Conservation (phyloP, 2,329 filamentous ascomycete genomes). For the Neocucurbitaria cava region DNA sequence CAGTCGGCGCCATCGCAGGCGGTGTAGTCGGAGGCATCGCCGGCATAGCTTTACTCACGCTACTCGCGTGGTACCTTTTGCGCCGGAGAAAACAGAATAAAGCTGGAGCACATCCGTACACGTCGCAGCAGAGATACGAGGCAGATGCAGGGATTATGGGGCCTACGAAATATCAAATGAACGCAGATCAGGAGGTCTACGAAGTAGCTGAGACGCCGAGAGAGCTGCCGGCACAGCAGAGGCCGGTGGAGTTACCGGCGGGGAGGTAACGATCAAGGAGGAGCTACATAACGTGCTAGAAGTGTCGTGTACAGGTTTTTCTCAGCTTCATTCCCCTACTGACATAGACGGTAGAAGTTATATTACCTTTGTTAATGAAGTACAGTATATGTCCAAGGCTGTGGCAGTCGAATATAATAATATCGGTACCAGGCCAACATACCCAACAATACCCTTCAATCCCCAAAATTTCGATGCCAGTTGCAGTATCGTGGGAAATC, state of each 20-base stretch:
- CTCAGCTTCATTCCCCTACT: background rate
- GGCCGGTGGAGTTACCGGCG: slow-evolving; percentile 1
- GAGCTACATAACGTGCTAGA: background rate
- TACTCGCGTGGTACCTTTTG: slow-evolving; percentile 25
- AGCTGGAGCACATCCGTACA: background rate
- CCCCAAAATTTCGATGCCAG: too few relatives aligned
- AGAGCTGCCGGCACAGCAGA: background rate
- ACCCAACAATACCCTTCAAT: too few relatives aligned
- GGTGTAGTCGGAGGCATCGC: slow-evolving; percentile 34
- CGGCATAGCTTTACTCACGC: slow-evolving; percentile 21
- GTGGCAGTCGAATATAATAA: too few relatives aligned
- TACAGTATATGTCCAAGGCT: too few relatives aligned
- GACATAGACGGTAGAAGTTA: too few relatives aligned
- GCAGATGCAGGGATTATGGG: background rate
- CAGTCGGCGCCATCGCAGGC: slow-evolving; percentile 34
- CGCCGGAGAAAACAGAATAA: slow-evolving; percentile 13
- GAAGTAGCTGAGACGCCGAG: background rate
- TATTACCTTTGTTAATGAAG: too few relatives aligned
- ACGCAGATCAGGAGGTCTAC: background rate
- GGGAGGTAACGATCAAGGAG: too few relatives aligned
- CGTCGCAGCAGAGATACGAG: background rate
- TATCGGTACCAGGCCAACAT: too few relatives aligned
- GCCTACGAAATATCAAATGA: background rate
- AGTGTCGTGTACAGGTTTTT: too few relatives aligned
- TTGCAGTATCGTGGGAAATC: too few relatives aligned